Base-by-base conservation (phyloP, 495 filamentous ascomycete species). In the Umbilicaria muhlenbergii region DNA sequence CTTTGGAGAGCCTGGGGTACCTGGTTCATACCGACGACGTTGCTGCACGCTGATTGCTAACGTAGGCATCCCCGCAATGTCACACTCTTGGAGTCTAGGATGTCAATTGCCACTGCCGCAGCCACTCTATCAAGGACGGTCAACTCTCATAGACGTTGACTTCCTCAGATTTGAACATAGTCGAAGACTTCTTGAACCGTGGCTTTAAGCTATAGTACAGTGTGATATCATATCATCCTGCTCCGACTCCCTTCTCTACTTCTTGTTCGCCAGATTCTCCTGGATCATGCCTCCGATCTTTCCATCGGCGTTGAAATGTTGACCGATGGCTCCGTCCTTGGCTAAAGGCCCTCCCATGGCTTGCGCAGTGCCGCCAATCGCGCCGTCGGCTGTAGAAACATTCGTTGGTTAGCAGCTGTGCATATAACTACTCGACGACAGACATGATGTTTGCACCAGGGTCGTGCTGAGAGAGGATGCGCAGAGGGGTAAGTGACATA, bases 321-420 rank as follows among this genome's bases (percentile, higher is more conserved):
- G 49, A 16, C 59, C 58, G 8, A 63, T 55, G 0, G 57, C 41
- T 0, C 62, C 62, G 11, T 55, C 15, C 38, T 60, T 58, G 16
- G 66, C 64, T 36, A 76, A 58, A 0, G 71, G 70, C 0, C 74
- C 75, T n/a, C 74, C 71, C 7, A 78, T 45, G 32, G 55, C 64
- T 41, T 78, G 58, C 5, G 64, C 69, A 5, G 61, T 61, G 28
- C 68, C 62, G 13, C 74, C 69, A 32, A 78, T 60, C 0, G 60
- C 56, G 18, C 75, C 71, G 12, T 74, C 62, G 11, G 66, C 68
- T 71, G 34, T 21, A 1, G 16, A 24, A 24, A 15, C 10, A 8
- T 41, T 16, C 31, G 14, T 8, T 16, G 24, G 38, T 52, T 17
- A 51, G 48, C 39, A 19, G 16, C 8, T 28, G 8, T 28, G 24